phyloP scores from a whole-genome alignment of 2,329 filamentous ascomycete species.

The Volutella citrinella region DNA sequence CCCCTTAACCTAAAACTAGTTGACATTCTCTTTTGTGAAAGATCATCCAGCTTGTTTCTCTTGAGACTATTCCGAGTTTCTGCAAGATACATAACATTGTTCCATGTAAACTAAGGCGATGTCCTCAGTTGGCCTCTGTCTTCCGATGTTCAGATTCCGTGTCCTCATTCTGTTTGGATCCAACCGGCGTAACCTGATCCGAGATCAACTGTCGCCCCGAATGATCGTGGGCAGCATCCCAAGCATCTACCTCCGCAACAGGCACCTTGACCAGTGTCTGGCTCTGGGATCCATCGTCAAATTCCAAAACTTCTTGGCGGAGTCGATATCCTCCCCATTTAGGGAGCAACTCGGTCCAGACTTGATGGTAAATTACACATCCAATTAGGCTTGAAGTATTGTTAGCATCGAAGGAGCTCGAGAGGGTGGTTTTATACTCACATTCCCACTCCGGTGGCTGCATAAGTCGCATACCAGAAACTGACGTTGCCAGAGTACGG shows the following conservation, averaged over 20 bases:
- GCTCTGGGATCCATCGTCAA: constrained; percentile 42
- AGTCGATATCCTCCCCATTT: constrained; percentile 50
- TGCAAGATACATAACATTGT: too few species aligned
- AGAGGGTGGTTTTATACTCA: constrained; percentile 36
- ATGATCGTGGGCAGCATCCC: constrained; percentile 59
- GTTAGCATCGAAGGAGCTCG: not conserved
- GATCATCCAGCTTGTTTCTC: too few species aligned
- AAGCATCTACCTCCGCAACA: constrained; percentile 44
- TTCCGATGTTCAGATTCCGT: too few species aligned
- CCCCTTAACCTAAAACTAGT: too few species aligned
- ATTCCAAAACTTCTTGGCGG: constrained; percentile 50
- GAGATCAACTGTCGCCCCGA: constrained; percentile 21
- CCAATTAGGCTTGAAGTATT: constrained; percentile 38
- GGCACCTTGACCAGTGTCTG: constrained; percentile 54
- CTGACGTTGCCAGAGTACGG: constrained; percentile 61
- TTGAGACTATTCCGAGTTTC: too few species aligned
- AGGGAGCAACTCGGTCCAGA: constrained; percentile 57
- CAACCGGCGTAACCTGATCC: too few species aligned
- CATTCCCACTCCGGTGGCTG: constrained; percentile 61
- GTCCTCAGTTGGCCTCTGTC: too few species aligned
- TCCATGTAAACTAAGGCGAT: too few species aligned
- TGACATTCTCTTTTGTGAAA: too few species aligned
- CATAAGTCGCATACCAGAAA: constrained; percentile 74
- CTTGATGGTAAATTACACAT: constrained; percentile 55
- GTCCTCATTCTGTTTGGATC: too few species aligned